Evolutionary conservation across 2,329 filamentous ascomycete genomes (phyloP).

Genomic region (Trichoderma pleuroti): DNA sequence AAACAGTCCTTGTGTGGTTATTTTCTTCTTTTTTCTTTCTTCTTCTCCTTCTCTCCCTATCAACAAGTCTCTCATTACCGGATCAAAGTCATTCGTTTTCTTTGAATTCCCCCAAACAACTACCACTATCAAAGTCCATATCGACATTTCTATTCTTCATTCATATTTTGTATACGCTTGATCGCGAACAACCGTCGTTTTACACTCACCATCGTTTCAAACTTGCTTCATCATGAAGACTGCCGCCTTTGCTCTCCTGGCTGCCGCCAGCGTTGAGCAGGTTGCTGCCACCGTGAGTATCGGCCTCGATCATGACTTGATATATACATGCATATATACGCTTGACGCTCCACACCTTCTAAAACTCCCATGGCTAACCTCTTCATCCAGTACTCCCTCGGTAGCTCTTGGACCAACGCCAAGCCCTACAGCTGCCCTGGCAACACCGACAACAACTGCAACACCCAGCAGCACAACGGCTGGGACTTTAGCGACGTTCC

Average conservation of each 20-base stretch:
- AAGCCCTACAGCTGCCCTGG: conserved; percentile 61
- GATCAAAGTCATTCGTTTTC: conserved; percentile 57
- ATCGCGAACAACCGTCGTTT: background rate
- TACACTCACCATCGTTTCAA: conserved; percentile 17
- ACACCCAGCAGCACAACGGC: conserved; percentile 62
- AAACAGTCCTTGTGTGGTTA: conserved; percentile 14
- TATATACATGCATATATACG: background rate
- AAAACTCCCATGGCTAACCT: background rate
- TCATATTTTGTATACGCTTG: conserved; percentile 19
- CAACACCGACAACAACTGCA: conserved; percentile 76
- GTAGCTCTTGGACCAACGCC: conserved; percentile 30
- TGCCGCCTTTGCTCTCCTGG: conserved; percentile 42
- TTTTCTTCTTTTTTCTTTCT: background rate
- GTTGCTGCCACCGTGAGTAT: conserved; percentile 46
- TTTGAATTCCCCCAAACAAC: conserved; percentile 38
- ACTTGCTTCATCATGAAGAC: conserved; percentile 48
- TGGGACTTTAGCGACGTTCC: conserved; percentile 68
- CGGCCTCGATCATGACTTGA: background rate
- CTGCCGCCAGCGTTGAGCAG: conserved; percentile 50
- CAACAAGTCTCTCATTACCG: conserved; percentile 23
- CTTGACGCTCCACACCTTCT: no score
- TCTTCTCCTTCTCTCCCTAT: background rate
- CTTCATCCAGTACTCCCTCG: conserved; percentile 15
- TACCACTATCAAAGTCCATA: conserved; percentile 27
- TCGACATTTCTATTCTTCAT: conserved; percentile 23